Evolutionary conservation across 805 yeast species (phyloP).

Genomic region (Brettanomyces nanus): DNA sequence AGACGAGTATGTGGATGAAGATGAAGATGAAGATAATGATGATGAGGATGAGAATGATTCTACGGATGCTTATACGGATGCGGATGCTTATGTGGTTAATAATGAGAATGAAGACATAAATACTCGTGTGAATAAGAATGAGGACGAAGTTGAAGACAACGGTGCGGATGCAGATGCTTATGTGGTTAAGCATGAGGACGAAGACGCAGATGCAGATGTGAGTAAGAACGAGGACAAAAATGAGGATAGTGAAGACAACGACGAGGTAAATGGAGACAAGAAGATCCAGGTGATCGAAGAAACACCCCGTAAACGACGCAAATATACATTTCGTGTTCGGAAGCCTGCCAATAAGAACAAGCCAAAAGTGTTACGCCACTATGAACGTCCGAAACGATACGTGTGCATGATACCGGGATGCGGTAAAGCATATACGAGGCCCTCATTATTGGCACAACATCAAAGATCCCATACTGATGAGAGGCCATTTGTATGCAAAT

Average conservation of each 20-base stretch:
- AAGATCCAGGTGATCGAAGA: no score
- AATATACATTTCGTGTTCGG: constrained; percentile 5
- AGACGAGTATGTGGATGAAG: no score
- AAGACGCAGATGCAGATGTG: not conserved
- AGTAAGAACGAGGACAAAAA: not conserved
- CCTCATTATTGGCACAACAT: constrained; percentile 79
- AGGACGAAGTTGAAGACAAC: not conserved
- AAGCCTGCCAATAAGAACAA: constrained; percentile 12
- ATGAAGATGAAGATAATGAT: no score
- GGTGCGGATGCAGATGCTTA: not conserved
- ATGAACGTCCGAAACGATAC: constrained; percentile 52
- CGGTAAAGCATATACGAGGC: constrained; percentile 68
- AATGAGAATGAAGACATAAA: no score
- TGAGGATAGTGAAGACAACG: no score
- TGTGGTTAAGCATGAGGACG: not conserved
- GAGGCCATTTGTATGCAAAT: constrained; percentile 63
- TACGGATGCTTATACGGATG: no score
- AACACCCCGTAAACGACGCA: constrained; percentile 4
- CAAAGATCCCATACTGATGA: constrained; percentile 69
- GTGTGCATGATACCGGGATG: constrained; percentile 61
- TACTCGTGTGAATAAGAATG: no score
- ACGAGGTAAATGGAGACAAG: no score
- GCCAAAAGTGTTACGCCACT: constrained; percentile 20
- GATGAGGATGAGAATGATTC: no score
- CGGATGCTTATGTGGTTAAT: no score